phyloP scores from a whole-genome alignment of 2,329 filamentous ascomycete genomes.

The Penicillium psychrosexuale region DNA sequence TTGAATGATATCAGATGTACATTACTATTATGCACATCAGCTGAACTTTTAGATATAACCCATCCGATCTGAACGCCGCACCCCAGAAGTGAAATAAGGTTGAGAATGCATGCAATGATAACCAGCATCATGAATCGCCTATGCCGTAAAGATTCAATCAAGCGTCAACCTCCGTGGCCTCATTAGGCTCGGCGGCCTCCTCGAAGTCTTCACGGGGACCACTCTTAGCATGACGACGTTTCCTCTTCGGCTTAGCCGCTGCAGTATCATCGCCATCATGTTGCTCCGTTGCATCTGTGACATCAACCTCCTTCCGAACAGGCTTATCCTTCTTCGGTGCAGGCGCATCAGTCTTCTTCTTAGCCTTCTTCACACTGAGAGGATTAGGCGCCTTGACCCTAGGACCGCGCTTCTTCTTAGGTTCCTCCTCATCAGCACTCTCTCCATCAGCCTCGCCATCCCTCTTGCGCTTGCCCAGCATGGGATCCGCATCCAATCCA shows the following conservation, averaged over 20 bases:
- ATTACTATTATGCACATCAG: slow-evolving; percentile 13
- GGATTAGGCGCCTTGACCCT: slow-evolving; percentile 48
- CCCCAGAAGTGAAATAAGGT: slow-evolving; percentile 13
- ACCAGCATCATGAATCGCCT: slow-evolving; percentile 12
- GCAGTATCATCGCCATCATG: slow-evolving; percentile 24
- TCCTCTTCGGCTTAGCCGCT: slow-evolving; percentile 34
- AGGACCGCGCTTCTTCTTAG: slow-evolving; percentile 32
- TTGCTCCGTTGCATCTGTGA: slow-evolving; percentile 21
- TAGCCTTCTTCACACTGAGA: slow-evolving; percentile 49
- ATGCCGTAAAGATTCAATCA: slow-evolving; percentile 12
- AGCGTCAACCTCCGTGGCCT: slow-evolving; percentile 20
- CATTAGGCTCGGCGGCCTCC: slow-evolving; percentile 16
- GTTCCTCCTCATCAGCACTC: slow-evolving; percentile 21
- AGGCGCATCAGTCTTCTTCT: slow-evolving; percentile 32
- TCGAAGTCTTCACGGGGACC: slow-evolving; percentile 20
- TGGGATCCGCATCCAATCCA: slow-evolving; percentile 36
- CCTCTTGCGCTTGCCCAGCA: slow-evolving; percentile 35
- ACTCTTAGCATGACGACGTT: slow-evolving; percentile 36
- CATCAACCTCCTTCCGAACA: slow-evolving; percentile 8
- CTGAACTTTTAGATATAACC: slow-evolving; percentile 25
- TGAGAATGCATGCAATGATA: slow-evolving; percentile 15
- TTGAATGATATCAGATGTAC: slow-evolving; percentile 17
- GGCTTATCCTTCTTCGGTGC: slow-evolving; percentile 20
- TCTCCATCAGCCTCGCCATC: slow-evolving; percentile 25
- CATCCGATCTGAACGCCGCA: slow-evolving; percentile 32